These are phyloP conservation scores for Phytophthora melonis DNA, from an alignment of 352 stramenopile species.

Conservation along the genomic window DNA sequence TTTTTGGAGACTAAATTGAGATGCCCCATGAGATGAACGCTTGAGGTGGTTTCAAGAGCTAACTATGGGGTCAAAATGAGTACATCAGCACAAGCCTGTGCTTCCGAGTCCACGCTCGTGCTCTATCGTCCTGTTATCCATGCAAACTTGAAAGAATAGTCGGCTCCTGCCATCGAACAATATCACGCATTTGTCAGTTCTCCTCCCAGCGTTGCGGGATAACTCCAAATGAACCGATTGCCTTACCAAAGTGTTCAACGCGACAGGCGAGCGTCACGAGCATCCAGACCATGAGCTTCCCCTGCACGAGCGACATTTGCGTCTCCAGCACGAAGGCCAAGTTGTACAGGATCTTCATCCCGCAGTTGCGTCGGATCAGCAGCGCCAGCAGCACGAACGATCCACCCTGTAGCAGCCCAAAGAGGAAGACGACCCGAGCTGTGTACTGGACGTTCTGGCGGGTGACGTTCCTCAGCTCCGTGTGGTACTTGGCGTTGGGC, in stretches of 20 bases:
- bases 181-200: not conserved
- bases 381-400: constrained; percentile 29
- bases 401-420: constrained; percentile 32
- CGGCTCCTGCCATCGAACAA: constrained; percentile 20
- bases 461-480: constrained; percentile 32
- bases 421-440: constrained; percentile 24
- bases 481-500: constrained; percentile 47
- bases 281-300: constrained; percentile 39
- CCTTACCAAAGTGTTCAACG: constrained; percentile 35
- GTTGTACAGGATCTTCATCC: constrained; percentile 30
- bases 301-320: constrained; percentile 23
- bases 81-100: not conserved
- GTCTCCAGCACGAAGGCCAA: constrained; percentile 50
- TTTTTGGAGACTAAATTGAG: constrained; percentile 3
- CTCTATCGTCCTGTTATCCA: constrained; percentile 17
- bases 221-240: not conserved
- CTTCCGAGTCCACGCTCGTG: no score
- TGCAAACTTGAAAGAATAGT: constrained; percentile 36
- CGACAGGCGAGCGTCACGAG: constrained; percentile 28
- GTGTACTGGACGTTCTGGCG: constrained; percentile 16
- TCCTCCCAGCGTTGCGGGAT: no score
- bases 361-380: constrained; percentile 23
- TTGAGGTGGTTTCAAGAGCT: not conserved
- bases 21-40: not conserved
- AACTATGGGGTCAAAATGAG: not conserved